A percentile compares a stretch with the other conserved stretches of the same genome.
These are phyloP conservation scores for Balakata baccata DNA, from an alignment of 345 rosid species.

Conservation along the genomic window DNA sequence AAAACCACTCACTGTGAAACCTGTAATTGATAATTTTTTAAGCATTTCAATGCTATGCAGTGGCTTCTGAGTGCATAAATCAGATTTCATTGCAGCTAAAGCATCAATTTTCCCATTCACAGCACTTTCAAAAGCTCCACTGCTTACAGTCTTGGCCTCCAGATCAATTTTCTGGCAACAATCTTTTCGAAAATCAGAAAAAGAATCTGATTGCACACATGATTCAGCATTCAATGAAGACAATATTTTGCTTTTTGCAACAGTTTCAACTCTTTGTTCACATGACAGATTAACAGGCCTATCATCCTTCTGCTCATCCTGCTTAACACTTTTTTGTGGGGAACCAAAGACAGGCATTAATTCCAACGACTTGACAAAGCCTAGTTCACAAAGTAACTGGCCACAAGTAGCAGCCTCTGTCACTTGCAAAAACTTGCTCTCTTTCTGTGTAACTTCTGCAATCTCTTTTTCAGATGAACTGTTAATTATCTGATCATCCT, in stretches of 20 bases:
- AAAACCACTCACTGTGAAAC: conserved; percentile 15
- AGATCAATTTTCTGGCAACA: background rate
- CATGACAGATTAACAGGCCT: conserved; percentile 15
- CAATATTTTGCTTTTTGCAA: conserved; percentile 16
- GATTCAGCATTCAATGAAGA: conserved; percentile 17
- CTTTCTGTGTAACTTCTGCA: conserved; percentile 12
- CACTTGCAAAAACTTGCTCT: background rate
- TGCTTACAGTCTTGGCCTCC: conserved; percentile 8
- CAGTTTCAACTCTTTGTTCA: conserved; percentile 17
- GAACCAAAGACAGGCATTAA: conserved; percentile 13
- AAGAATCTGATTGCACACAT: conserved; percentile 7
- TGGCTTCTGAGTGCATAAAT: conserved; percentile 22
- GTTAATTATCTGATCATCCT: conserved; percentile 8
- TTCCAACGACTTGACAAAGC: conserved; percentile 12
- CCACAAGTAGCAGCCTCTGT: background rate
- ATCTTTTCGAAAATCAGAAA: conserved; percentile 5
- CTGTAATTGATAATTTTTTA: conserved; percentile 14
- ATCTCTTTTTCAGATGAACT: conserved; percentile 5
- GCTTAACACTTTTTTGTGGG: conserved; percentile 12
- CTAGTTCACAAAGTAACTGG: conserved; percentile 9
- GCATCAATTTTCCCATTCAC: conserved; percentile 20
- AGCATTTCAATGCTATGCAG: conserved; percentile 19
- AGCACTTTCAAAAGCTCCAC: background rate
- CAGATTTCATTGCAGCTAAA: conserved; percentile 25
- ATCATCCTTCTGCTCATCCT: conserved; percentile 24